phyloP scores from a whole-genome alignment of 2,329 filamentous ascomycete genomes.

The Dactylellina drechsleri region DNA sequence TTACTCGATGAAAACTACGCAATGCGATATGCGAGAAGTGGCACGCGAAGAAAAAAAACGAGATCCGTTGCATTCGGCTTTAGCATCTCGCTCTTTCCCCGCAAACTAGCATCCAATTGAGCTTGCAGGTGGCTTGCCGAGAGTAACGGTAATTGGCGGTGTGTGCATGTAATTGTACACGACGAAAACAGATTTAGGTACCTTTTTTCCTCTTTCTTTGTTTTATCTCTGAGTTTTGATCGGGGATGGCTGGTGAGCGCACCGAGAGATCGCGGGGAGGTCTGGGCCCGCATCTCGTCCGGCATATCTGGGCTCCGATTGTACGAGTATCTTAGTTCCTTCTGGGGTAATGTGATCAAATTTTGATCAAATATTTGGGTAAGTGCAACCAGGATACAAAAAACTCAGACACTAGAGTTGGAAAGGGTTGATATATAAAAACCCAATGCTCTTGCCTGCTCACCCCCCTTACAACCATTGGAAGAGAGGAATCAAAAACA shows the following conservation, averaged over 20 bases:
- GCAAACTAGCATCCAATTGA: constrained; percentile 17
- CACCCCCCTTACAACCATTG: no score
- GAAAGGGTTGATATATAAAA: no score
- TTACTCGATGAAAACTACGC: no score
- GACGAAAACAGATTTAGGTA: constrained; percentile 12
- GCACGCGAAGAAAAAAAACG: neutral
- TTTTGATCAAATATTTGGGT: no score
- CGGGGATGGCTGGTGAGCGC: constrained; percentile 6
- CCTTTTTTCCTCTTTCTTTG: neutral
- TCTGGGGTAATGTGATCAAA: no score
- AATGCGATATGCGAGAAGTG: no score
- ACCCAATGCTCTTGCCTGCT: no score
- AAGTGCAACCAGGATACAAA: no score
- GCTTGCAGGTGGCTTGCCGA: neutral
- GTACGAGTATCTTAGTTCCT: neutral
- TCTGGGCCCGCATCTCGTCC: neutral
- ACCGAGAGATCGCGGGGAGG: constrained; percentile 30
- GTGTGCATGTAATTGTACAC: constrained; percentile 5
- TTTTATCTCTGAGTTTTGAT: constrained; percentile 8
- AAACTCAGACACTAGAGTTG: no score
- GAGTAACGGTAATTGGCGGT: no score
- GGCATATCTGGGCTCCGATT: neutral
- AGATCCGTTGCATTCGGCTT: constrained; percentile 5
- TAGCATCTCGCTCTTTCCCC: constrained; percentile 23
- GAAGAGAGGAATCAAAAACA: no score